Evolutionary conservation across 2,329 filamentous ascomycete genomes (phyloP).

Genomic region (Aureobasidium melanogenum): DNA sequence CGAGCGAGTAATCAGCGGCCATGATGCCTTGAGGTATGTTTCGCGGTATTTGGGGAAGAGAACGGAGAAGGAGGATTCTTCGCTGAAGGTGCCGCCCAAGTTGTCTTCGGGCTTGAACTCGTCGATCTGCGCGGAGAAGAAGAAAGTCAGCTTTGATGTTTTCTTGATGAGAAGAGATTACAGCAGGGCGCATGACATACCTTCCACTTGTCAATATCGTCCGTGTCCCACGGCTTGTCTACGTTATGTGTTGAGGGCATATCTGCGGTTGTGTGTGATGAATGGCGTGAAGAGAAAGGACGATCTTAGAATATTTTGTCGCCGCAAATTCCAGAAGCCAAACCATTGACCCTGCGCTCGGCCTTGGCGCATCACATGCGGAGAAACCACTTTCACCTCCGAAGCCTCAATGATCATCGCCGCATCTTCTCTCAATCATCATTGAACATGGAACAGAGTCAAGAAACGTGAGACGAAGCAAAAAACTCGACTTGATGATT

Average conservation of each 20-base stretch:
- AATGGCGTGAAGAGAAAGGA: neutral
- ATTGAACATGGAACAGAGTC: neutral
- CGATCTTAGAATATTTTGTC: constrained; percentile 1
- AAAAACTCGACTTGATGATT: neutral
- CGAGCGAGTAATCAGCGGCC: constrained; percentile 80
- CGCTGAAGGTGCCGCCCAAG: constrained; percentile 71
- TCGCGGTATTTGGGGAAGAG: constrained; percentile 96
- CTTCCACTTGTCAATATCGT: constrained; percentile 97
- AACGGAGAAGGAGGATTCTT: constrained; percentile 79
- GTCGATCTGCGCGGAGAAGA: constrained; percentile 49
- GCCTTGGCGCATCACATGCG: neutral
- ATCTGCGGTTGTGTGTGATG: constrained; percentile 18
- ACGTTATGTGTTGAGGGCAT: constrained; percentile 88
- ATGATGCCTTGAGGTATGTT: constrained; percentile 83
- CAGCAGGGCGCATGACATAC: constrained; percentile 20
- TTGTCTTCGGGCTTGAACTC: constrained; percentile 82
- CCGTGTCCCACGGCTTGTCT: constrained; percentile 92
- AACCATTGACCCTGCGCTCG: neutral
- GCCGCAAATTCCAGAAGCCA: neutral
- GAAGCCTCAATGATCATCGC: neutral
- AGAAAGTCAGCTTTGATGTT: constrained; percentile 9
- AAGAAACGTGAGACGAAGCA: neutral
- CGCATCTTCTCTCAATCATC: neutral
- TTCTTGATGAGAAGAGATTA: neutral
- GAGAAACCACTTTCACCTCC: neutral